Percentiles rank a stretch among this genome's conserved stretches.
Conservation (phyloP, 1,284 basidiomycete species). For the Leccinum griseonigrum region DNA sequence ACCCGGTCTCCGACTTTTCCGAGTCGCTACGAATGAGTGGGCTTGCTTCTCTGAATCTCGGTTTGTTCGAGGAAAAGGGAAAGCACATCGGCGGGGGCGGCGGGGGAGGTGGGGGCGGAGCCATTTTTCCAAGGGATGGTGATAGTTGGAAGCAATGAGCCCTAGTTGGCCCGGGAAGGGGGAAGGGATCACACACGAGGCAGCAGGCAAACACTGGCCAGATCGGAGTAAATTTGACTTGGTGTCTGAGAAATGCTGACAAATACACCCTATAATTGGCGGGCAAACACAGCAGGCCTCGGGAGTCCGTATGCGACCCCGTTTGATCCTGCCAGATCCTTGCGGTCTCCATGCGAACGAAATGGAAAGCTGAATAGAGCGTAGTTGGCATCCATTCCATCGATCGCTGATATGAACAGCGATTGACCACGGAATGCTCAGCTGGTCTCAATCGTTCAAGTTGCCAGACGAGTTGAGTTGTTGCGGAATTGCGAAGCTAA, state of each 20-base stretch:
- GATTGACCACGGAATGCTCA: slow-evolving; percentile 5
- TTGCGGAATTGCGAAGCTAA: slow-evolving; percentile 10
- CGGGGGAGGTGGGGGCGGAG: slow-evolving; percentile 44
- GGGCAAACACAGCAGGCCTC: slow-evolving; percentile 4
- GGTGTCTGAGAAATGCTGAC: slow-evolving; percentile 23
- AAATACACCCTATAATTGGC: slow-evolving; percentile 20
- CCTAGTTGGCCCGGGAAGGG: slow-evolving; percentile 14
- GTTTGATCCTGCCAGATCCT: slow-evolving; percentile 28
- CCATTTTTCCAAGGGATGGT: slow-evolving; percentile 30
- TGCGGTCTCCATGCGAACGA: slow-evolving; percentile 10
- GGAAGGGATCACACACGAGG: slow-evolving; percentile 32
- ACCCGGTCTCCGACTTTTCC: slow-evolving; percentile 32
- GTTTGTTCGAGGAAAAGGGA: slow-evolving; percentile 42
- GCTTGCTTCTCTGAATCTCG: slow-evolving; percentile 30
- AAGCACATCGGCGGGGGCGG: slow-evolving; percentile 58
- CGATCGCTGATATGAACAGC: slow-evolving; percentile 6
- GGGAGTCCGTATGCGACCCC: slow-evolving; percentile 15
- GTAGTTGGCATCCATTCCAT: slow-evolving; percentile 16
- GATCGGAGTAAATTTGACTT: slow-evolving; percentile 28
- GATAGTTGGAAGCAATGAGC: slow-evolving; percentile 19
- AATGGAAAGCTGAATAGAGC: slow-evolving; percentile 13
- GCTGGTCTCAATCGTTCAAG: neutral
- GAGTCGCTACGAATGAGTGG: slow-evolving; percentile 34
- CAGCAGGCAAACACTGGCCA: slow-evolving; percentile 14
- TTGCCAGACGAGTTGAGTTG: neutral